Evolutionary conservation across 129 eudicot genomes (phyloP), one percentile per base, ranked within the genome.

Genomic region (Flaveria linearis): DNA sequence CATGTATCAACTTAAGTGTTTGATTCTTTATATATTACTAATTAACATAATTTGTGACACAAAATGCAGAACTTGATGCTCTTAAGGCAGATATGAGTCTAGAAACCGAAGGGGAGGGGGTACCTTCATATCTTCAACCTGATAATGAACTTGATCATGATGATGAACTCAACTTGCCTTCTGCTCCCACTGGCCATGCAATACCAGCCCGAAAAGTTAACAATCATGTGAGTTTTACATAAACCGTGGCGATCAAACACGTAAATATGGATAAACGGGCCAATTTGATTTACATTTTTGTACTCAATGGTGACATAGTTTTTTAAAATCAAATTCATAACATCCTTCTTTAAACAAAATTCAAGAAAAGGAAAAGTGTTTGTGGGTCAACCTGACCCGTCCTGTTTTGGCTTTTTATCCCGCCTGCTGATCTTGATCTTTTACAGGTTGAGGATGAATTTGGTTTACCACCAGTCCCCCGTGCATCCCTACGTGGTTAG

Each of bases 121-220:
- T 92, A 53, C 98, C 97, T 73, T 83, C 97, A 3, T 93, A 90
- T 85, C 96, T 93, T 81, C 96, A 90, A 73, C 88, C 94, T 51
- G 96, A 88, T 64, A 85, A 81, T 53, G 97, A 87, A 68, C 41
- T 87, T 28, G 91, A 92, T 76, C 52, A 79, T 10, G 84, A 82
- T 13, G 76, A 87, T 62, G 96, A 90, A 43, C 94, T 88, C 70
- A 90, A 88, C 77, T 78, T 93, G 86, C 97, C 97, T 74, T 76
- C 97, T 28, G 95, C 97, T 39, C 97, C 98, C 13, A 75, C 73
- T 26, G 90, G 96, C 53, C 86, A 84, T 73, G 81, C 85, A 68
- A 71, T 80, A 68, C 89, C 91, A 23, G 88, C 82, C 14, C 87
- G 88, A 52, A 83, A 84, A 76, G 85, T 79, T 68, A 86, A 82